phyloP scores from a whole-genome alignment of 495 filamentous ascomycete species.

The Delitschia confertaspora region DNA sequence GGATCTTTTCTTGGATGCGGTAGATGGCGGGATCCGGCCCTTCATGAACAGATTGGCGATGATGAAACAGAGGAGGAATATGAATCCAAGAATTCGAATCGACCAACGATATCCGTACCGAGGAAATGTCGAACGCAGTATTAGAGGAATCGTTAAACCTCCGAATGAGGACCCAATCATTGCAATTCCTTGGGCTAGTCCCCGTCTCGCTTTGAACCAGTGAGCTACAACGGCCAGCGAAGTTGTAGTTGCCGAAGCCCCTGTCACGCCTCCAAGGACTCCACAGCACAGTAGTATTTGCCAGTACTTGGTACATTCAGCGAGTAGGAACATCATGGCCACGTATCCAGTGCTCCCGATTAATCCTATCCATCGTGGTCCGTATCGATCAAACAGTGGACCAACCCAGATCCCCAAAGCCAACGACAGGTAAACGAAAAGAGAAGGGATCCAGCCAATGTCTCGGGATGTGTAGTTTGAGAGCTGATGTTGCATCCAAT shows the following conservation, averaged over 20 bases:
- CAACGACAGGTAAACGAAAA: conserved; percentile 50
- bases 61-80: conserved; percentile 55
- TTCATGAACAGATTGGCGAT: conserved; percentile 56
- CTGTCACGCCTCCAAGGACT: conserved; percentile 35
- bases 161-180: conserved; percentile 58
- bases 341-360: conserved; percentile 53
- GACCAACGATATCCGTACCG: conserved; percentile 64
- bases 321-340: conserved; percentile 65
- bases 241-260: conserved; percentile 50
- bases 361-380: conserved; percentile 57
- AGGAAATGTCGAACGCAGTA: conserved; percentile 56
- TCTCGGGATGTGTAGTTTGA: conserved; percentile 40
- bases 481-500: conserved; percentile 47
- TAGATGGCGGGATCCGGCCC: conserved; percentile 50
- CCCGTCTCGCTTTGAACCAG: conserved; percentile 60
- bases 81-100: conserved; percentile 59
- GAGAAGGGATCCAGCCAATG: conserved; percentile 52
- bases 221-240: conserved; percentile 40
- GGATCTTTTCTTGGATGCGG: conserved; percentile 16
- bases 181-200: conserved; percentile 59
- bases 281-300: conserved; percentile 55
- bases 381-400: conserved; percentile 66
- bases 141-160: conserved; percentile 61
- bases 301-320: conserved; percentile 52
- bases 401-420: conserved; percentile 51